Evolutionary conservation across 345 rosid genomes (phyloP).

Genomic region (Populus alba): DNA sequence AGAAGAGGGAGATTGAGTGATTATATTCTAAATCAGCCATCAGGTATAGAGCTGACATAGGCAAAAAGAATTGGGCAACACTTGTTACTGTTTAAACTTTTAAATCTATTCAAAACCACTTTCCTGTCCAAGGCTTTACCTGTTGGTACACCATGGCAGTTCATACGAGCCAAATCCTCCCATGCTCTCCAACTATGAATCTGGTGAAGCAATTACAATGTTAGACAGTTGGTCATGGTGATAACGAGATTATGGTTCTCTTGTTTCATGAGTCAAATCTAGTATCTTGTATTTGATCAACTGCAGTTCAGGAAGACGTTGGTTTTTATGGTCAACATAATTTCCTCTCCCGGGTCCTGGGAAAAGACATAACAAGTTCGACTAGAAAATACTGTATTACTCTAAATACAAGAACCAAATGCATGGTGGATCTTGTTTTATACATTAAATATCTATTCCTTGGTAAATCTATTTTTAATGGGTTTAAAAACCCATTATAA

Average conservation of each 20-base stretch:
- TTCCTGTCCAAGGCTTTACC: conserved; percentile 42
- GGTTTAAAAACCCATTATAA: too few species aligned
- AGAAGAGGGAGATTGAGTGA: too few species aligned
- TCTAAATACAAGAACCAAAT: background rate
- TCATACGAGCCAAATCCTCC: conserved; percentile 83
- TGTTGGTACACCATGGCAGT: conserved; percentile 50
- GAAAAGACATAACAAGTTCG: background rate
- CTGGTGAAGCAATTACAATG: conserved; percentile 38
- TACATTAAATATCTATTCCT: background rate
- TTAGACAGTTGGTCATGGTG: conserved; percentile 10
- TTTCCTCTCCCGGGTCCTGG: background rate
- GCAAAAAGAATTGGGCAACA: background rate
- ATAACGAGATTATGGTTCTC: background rate
- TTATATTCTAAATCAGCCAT: too few species aligned
- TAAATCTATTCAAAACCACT: background rate
- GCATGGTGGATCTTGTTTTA: background rate
- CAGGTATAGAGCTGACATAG: conserved; percentile 6
- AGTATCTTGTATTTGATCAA: background rate
- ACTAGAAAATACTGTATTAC: background rate
- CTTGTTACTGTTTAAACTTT: background rate
- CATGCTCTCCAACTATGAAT: conserved; percentile 91
- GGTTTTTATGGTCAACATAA: background rate
- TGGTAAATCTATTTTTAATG: too few species aligned
- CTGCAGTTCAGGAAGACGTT: background rate
- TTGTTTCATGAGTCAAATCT: conserved; percentile 1